Evolutionary conservation across 2,329 filamentous ascomycete genomes (phyloP).

Genomic region (Beauveria pseudobassiana): DNA sequence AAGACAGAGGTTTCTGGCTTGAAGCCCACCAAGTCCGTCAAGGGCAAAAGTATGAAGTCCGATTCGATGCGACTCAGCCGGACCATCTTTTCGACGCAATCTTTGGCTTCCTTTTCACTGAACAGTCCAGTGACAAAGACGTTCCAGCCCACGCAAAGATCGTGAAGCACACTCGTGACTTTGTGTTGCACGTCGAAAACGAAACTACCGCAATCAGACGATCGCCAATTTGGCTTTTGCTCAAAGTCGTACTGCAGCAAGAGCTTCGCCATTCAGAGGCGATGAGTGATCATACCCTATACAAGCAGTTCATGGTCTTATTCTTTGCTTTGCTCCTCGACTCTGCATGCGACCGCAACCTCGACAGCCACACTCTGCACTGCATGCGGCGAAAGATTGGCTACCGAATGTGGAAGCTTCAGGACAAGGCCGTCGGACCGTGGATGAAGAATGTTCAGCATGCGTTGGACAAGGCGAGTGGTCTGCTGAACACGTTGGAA

Average conservation of each 20-base stretch:
- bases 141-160: background rate
- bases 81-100: background rate
- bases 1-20: background rate
- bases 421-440: background rate
- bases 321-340: slow-evolving; percentile 33
- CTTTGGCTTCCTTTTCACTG: background rate
- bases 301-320: slow-evolving; percentile 45
- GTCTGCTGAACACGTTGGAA: background rate
- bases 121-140: background rate
- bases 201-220: slow-evolving; percentile 18
- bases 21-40: background rate
- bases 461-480: background rate
- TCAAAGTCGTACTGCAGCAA: slow-evolving; percentile 41
- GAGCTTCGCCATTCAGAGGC: slow-evolving; percentile 6
- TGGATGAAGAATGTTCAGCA: slow-evolving; percentile 11
- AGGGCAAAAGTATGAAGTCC: background rate
- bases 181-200: background rate
- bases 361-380: slow-evolving; percentile 24
- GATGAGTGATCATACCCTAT: slow-evolving; percentile 19
- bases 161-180: slow-evolving; percentile 4
- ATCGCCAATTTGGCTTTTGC: slow-evolving; percentile 44
- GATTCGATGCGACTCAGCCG: background rate
- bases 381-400: slow-evolving; percentile 37
- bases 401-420: slow-evolving; percentile 34
- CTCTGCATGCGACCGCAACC: slow-evolving; percentile 2